Evolutionary conservation across 495 filamentous ascomycete species (phyloP).

Genomic region (Penicillium bialowiezense): DNA sequence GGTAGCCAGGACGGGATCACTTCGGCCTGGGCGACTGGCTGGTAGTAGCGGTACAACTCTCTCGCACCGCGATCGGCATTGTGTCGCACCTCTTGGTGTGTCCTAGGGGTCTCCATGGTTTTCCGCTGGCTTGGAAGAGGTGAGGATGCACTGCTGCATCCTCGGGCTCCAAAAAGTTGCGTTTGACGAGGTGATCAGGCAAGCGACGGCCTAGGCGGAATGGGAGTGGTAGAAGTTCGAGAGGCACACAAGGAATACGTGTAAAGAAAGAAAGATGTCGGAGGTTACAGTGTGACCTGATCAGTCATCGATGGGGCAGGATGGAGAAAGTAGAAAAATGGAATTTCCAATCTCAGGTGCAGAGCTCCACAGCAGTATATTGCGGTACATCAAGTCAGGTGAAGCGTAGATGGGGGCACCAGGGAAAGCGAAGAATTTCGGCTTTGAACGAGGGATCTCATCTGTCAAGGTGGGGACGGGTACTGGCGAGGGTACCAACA

Average conservation of each 20-base stretch:
- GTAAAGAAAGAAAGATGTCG: background rate
- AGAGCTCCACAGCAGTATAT: slow-evolving; percentile 9
- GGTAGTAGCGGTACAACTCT: slow-evolving; percentile 43
- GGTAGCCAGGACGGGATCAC: slow-evolving; percentile 21
- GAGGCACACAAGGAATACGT: too few species aligned
- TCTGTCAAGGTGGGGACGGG: slow-evolving; percentile 16
- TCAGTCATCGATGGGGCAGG: background rate
- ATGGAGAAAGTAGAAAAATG: slow-evolving; percentile 9
- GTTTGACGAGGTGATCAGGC: slow-evolving; percentile 18
- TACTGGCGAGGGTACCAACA: slow-evolving; percentile 4
- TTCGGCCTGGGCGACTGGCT: slow-evolving; percentile 18
- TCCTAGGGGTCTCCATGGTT: slow-evolving; percentile 15
- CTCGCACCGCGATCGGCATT: slow-evolving; percentile 27
- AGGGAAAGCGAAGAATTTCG: background rate
- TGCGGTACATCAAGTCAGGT: slow-evolving; percentile 2
- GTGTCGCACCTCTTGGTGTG: slow-evolving; percentile 11
- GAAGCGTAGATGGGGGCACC: slow-evolving; percentile 2
- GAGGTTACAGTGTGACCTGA: background rate
- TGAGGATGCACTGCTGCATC: slow-evolving; percentile 16
- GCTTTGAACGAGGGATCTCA: slow-evolving; percentile 2
- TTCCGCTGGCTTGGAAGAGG: slow-evolving; percentile 3
- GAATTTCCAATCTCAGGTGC: background rate
- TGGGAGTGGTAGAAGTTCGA: slow-evolving; percentile 3
- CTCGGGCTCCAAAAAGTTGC: slow-evolving; percentile 18
- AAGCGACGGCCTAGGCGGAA: background rate